Conservation (phyloP, 352 stramenopile species). For the Pythium sukuiense region DNA sequence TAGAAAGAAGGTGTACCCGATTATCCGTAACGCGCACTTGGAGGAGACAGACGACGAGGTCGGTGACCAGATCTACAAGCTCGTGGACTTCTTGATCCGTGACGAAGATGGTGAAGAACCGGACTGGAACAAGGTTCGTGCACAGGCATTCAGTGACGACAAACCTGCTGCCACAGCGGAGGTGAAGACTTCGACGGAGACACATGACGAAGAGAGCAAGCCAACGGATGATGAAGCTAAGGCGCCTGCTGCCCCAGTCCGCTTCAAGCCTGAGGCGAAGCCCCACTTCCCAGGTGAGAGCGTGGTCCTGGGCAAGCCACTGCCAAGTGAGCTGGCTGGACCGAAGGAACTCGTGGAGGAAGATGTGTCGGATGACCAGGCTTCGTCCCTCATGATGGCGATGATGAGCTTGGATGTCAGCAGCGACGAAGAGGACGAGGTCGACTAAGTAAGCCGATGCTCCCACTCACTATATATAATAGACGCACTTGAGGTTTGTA, state of each 20-base stretch:
- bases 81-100: constrained; percentile 86
- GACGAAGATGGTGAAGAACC: constrained; percentile 86
- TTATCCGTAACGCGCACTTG: constrained; percentile 82
- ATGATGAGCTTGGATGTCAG: constrained; percentile 80
- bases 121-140: constrained; percentile 76
- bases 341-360: constrained; percentile 47
- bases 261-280: background rate
- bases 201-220: constrained; percentile 1
- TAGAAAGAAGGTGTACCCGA: constrained; percentile 86
- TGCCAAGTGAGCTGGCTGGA: constrained; percentile 33
- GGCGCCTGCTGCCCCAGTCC: background rate
- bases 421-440: constrained; percentile 79
- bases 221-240: background rate
- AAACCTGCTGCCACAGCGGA: constrained; percentile 4
- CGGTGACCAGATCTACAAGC: constrained; percentile 88
- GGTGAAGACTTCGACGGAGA: background rate
- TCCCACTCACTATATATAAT: background rate
- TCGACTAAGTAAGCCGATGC: constrained; percentile 14
- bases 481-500: background rate
- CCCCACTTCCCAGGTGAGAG: constrained; percentile 10
- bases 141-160: constrained; percentile 63
- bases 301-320: constrained; percentile 37
- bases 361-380: constrained; percentile 65
- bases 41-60: constrained; percentile 81
- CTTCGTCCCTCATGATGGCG: constrained; percentile 62